Evolutionary conservation across 441 rosid genomes (phyloP).

Genomic region (Adansonia rubrostipa): DNA sequence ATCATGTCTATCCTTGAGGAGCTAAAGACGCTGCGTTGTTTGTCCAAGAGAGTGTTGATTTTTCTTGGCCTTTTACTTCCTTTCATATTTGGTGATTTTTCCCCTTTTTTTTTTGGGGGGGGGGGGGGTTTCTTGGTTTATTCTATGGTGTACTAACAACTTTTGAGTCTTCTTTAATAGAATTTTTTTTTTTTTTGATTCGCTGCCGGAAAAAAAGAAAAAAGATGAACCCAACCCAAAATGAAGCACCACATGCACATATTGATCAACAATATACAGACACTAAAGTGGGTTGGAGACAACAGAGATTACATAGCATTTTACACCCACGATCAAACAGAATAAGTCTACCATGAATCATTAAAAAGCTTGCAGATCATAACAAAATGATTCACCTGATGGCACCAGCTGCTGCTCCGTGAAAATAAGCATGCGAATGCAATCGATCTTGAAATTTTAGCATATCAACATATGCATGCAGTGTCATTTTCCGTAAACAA

Average conservation of each 20-base stretch:
- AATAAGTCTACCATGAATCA: not conserved
- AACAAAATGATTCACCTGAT: conserved; percentile 67
- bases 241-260: not conserved
- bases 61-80: too few relatives aligned
- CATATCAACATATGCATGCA: conserved; percentile 98
- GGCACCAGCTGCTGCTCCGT: conserved; percentile 94
- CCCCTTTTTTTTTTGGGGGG: too few relatives aligned
- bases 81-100: too few relatives aligned
- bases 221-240: not conserved
- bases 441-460: conserved; percentile 97
- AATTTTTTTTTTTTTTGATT: too few relatives aligned
- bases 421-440: conserved; percentile 93
- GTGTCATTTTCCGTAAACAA: conserved; percentile 98
- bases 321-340: not conserved
- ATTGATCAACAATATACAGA: not conserved
- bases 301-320: not conserved
- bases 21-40: too few relatives aligned
- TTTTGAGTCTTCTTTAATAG: too few relatives aligned
- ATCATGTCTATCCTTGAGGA: too few relatives aligned
- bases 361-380: not conserved
- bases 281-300: not conserved
- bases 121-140: too few relatives aligned
- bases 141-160: too few relatives aligned
- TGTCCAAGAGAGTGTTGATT: too few relatives aligned
- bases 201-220: too few relatives aligned